These are phyloP conservation scores for Fraxinus ornus DNA, from an alignment of 305 asterid genomes.

Conservation along the genomic window DNA sequence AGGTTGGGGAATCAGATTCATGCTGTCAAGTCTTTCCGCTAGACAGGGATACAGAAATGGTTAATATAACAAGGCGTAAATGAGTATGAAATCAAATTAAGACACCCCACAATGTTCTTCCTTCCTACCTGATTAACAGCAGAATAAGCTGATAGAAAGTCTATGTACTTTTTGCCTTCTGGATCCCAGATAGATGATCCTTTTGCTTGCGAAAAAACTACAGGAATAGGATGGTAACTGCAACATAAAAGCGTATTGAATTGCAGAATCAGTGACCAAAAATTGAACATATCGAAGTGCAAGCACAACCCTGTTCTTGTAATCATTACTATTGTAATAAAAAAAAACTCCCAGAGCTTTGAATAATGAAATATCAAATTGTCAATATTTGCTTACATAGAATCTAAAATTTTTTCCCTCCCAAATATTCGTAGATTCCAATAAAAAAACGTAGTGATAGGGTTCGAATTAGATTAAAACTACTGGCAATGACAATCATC, in stretches of 20 bases:
- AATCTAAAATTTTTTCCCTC: not conserved
- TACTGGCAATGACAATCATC: not conserved
- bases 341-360: not conserved
- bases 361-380: not conserved
- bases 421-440: not conserved
- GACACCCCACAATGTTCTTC: conserved; percentile 5
- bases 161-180: conserved; percentile 90
- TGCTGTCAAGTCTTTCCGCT: not conserved
- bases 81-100: conserved; percentile 16
- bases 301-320: conserved; percentile 1
- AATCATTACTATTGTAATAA: not conserved
- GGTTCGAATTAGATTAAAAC: not conserved
- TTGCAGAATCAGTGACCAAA: not conserved
- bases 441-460: not conserved
- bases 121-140: conserved; percentile 88
- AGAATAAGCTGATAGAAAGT: conserved; percentile 93
- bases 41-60: not conserved
- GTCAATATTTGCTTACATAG: not conserved
- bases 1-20: not conserved
- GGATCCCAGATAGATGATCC: conserved; percentile 90
- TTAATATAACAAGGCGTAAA: not conserved
- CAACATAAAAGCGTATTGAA: conserved; percentile 27
- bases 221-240: conserved; percentile 94
- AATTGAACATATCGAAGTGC: not conserved
- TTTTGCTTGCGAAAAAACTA: conserved; percentile 86